phyloP scores from a whole-genome alignment of 1,284 basidiomycete genomes.

The Marasmius oreades region DNA sequence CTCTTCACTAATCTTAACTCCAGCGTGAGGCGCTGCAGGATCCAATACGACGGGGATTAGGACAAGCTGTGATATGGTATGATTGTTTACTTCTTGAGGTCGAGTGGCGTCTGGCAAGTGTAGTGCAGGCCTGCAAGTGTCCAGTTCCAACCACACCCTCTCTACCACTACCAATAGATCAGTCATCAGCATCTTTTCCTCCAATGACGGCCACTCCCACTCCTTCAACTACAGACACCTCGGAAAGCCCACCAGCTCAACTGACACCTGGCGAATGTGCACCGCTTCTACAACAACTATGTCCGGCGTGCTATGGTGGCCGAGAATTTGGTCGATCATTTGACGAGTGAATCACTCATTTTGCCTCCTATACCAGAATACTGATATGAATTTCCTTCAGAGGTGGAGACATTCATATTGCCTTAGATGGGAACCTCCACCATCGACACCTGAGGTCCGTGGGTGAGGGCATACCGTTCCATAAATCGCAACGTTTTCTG shows the following conservation, averaged over 20 bases:
- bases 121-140: no score
- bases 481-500: not conserved
- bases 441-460: constrained; percentile 8
- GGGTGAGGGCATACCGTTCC: constrained; percentile 4
- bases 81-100: no score
- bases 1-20: not conserved
- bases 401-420: constrained; percentile 5
- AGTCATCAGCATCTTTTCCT: no score
- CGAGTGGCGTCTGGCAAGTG: no score
- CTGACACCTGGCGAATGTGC: not conserved
- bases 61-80: no score
- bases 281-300: not conserved
- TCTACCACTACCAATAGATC: no score
- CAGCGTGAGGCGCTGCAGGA: not conserved
- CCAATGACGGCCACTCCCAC: no score
- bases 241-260: not conserved
- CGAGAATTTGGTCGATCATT: not conserved
- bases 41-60: not conserved
- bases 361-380: not conserved
- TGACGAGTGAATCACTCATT: not conserved
- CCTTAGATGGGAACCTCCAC: constrained; percentile 11
- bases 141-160: no score
- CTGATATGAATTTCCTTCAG: not conserved
- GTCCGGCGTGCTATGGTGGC: constrained; percentile 7
- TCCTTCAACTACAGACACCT: not conserved